Conservation (phyloP, 208 protist genomes). For the Novymonas esmeraldas region DNA sequence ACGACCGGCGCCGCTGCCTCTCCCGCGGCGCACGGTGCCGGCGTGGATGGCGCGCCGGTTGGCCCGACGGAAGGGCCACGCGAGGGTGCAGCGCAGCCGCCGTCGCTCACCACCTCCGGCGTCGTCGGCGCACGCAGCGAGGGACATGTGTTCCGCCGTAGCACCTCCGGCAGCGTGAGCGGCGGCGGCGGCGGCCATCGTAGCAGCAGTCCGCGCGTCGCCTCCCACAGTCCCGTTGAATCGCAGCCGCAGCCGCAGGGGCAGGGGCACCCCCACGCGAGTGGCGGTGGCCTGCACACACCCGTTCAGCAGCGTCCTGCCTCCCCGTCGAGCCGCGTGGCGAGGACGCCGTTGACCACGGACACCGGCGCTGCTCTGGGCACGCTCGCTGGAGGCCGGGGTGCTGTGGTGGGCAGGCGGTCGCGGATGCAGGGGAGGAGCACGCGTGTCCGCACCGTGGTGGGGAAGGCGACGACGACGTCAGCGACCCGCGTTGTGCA, state of each 20-base stretch:
- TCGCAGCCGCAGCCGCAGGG: not conserved
- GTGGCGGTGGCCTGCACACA: not conserved
- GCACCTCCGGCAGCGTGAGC: not conserved
- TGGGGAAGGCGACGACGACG: not conserved
- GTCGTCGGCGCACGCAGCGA: too few species aligned
- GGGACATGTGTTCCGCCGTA: not conserved
- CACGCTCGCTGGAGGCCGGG: too few species aligned
- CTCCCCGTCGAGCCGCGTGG: not conserved
- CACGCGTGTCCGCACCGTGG: not conserved
- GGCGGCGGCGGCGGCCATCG: not conserved
- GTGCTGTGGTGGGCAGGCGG: not conserved
- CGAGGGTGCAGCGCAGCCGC: too few species aligned
- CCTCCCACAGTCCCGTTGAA: not conserved
- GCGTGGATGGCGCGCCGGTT: too few species aligned
- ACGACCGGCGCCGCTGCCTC: not conserved
- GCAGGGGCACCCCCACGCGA: not conserved
- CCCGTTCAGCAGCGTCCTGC: too few species aligned
- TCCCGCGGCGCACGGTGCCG: too few species aligned
- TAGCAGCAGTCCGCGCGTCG: not conserved
- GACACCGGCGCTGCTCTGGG: too few species aligned
- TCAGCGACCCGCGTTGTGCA: too few species aligned
- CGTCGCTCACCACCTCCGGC: too few species aligned
- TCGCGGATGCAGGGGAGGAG: not conserved
- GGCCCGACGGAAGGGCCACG: too few species aligned
- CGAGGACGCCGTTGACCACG: too few species aligned